These are phyloP conservation scores for Aspergillus funiculosus DNA, from an alignment of 495 filamentous ascomycete species.

Conservation along the genomic window DNA sequence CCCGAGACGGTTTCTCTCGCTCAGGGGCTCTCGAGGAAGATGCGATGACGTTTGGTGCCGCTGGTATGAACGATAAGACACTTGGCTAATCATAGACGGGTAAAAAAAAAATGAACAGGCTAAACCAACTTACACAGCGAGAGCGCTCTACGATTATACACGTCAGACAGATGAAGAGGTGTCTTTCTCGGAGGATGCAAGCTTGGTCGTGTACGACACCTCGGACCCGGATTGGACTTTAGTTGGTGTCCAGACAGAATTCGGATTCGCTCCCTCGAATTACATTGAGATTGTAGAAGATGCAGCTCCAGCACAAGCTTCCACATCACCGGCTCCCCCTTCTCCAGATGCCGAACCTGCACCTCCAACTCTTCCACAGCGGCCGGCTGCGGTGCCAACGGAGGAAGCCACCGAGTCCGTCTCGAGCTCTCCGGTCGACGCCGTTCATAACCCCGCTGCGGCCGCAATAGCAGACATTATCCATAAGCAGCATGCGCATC, in stretches of 20 bases:
- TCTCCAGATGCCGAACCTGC: conserved; percentile 26
- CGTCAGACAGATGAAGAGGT: conserved; percentile 97
- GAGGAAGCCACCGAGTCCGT: conserved; percentile 22
- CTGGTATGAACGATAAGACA: background rate
- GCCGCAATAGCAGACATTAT: conserved; percentile 68
- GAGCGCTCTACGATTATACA: conserved; percentile 91
- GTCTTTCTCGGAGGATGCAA: conserved; percentile 86
- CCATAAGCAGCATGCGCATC: conserved; percentile 45
- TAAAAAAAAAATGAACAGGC: conserved; percentile 49
- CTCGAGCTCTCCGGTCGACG: conserved; percentile 26
- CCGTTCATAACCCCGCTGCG: conserved; percentile 60
- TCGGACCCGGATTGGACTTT: conserved; percentile 96
- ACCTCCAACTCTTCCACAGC: conserved; percentile 37
- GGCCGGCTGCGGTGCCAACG: conserved; percentile 23
- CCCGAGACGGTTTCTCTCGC: conserved; percentile 1
- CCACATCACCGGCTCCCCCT: conserved; percentile 25
- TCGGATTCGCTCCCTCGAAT: conserved; percentile 93
- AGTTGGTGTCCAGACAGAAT: conserved; percentile 77
- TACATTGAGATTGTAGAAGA: conserved; percentile 71
- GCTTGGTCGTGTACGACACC: conserved; percentile 78
- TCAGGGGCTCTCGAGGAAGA: conserved; percentile 15
- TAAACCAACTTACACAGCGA: conserved; percentile 65
- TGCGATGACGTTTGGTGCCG: conserved; percentile 10
- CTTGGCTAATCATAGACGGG: background rate
- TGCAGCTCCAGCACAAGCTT: conserved; percentile 22